Percentiles rank a stretch among this genome's conserved stretches.
Evolutionary conservation across 306 rosid genomes (phyloP).

Genomic region (Pterocarpus santalinus): DNA sequence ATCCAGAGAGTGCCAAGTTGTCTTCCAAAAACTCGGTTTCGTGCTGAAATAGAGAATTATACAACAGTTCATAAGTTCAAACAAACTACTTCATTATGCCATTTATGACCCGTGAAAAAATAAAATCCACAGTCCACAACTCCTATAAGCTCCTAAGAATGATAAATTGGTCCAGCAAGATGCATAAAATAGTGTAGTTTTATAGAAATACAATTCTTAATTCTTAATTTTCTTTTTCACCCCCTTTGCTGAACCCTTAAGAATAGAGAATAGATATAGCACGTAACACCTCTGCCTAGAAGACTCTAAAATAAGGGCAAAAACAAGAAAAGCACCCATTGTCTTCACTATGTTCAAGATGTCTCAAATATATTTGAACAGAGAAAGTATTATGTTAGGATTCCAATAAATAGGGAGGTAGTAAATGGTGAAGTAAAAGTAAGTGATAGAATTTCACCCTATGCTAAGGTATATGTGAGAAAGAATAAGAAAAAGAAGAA

Average conservation of each 20-base stretch:
- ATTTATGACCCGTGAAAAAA: not conserved
- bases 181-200: not conserved
- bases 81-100: not conserved
- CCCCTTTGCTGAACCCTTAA: slow-evolving; percentile 3
- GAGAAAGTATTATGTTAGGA: not conserved
- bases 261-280: slow-evolving; percentile 3
- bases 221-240: not conserved
- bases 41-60: slow-evolving; percentile 48
- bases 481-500: no score
- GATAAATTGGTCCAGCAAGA: not conserved
- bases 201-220: not conserved
- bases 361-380: slow-evolving; percentile 27
- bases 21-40: slow-evolving; percentile 62
- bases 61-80: slow-evolving; percentile 31
- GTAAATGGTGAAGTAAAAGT: no score
- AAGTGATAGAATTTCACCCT: no score
- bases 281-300: not conserved
- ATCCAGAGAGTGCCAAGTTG: slow-evolving; percentile 53
- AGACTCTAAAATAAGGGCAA: not conserved
- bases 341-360: slow-evolving; percentile 23
- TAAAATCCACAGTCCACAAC: slow-evolving; percentile 7
- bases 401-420: no score
- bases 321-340: slow-evolving; percentile 20
- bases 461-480: no score
- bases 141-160: not conserved